Conservation (phyloP, 768 basidiomycete species). For the Russula sp. region DNA sequence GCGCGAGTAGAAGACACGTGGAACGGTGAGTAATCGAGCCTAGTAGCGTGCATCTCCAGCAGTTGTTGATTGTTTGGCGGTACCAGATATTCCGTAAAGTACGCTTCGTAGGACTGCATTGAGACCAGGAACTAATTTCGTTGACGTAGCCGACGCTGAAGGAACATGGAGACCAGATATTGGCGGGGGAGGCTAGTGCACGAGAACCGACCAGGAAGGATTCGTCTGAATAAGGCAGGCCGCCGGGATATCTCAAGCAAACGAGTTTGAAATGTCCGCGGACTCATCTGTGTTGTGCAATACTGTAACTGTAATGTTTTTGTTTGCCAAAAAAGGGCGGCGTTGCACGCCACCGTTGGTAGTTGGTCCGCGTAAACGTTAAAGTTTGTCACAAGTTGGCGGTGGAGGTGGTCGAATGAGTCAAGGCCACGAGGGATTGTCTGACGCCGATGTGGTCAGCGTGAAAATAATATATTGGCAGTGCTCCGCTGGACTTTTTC, state of each 20-base stretch:
- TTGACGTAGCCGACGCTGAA: slow-evolving; percentile 42
- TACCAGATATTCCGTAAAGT: slow-evolving; percentile 25
- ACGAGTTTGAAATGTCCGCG: neutral
- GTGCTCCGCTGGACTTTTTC: neutral
- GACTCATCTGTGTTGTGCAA: neutral
- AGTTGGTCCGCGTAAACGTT: neutral
- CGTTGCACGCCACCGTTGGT: neutral
- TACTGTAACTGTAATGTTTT: neutral
- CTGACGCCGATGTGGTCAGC: neutral
- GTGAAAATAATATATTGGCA: neutral
- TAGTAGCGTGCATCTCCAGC: neutral
- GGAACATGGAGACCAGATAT: slow-evolving; percentile 52
- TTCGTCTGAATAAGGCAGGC: neutral
- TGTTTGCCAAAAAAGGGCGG: neutral
- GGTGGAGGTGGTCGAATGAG: neutral
- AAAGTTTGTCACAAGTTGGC: neutral
- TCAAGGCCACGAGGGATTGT: neutral
- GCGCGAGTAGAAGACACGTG: slow-evolving; percentile 21
- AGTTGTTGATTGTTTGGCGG: neutral
- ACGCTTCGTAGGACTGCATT: neutral
- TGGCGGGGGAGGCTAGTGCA: slow-evolving; percentile 44
- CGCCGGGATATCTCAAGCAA: too few species aligned
- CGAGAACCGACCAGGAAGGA: slow-evolving; percentile 20
- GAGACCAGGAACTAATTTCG: neutral
- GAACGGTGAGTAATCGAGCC: slow-evolving; percentile 17